Base-by-base conservation (phyloP, 805 yeast genomes). In the Priceomyces castillae region DNA sequence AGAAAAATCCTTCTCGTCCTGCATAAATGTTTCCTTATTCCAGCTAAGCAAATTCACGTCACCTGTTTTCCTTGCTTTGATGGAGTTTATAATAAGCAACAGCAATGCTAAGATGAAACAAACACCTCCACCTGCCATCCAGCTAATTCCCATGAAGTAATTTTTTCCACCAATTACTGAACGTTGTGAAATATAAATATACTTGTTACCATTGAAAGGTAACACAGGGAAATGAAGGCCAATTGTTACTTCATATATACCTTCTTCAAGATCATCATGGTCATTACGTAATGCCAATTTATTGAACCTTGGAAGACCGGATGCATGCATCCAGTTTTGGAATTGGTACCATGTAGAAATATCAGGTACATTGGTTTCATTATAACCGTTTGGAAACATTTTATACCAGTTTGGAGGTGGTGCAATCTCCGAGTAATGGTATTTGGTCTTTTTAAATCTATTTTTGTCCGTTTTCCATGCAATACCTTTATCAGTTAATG, bases 151-250 rank as follows among this genome's bases (percentile, higher is more conserved):
- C 50, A 86, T 64, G 56, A 86, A 86, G 31, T 74, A 60, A 61
- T 86, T 86, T 62, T 82, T 83, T 18, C 94, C 92, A 12, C 95
- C 95, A 49, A 83, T 75, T 4, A 77, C 82, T 2, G 88, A 81
- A 47, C 87, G 75, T 34, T 88, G 88, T 3, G 87, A 77, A 20
- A 86, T 51, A 54, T 78, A 86, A 19, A 86, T 62, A 43, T 75
- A 79, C 61, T 86, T 86, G 44, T 77, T 76, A 43, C 92, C 92
- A 5, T 81, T 67, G 59, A 74, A 86, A 28, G 78, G 81, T 18
- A 71, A 67, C 2, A 86, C 92, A 4, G 95, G 95, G 81, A 86
- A 86, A 53, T 86, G 90, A 48, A 86, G 68, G 0, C 90, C 94
- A 31, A 84, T 74, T 31, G 74, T 65, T 16, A 83, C 67, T 61